Evolutionary conservation across 257 asterid genomes (phyloP).

Genomic region (Solanum sitiens): DNA sequence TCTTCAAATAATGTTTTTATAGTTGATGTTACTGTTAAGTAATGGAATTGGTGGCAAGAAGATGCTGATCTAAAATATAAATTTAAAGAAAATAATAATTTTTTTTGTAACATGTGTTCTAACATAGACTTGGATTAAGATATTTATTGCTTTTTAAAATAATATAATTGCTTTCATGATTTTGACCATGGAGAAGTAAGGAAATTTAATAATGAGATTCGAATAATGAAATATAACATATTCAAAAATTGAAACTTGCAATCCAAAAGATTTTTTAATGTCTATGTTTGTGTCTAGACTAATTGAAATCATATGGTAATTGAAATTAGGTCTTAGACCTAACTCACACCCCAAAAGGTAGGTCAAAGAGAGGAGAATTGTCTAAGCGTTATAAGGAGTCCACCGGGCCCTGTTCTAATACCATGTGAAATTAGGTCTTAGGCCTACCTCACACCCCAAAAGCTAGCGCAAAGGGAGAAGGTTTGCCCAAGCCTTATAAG

Average conservation of each 20-base stretch:
- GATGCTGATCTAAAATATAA: neutral
- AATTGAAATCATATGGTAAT: neutral
- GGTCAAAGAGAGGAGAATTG: too few relatives aligned
- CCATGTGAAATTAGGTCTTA: too few relatives aligned
- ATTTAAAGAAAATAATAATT: neutral
- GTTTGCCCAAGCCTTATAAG: too few relatives aligned
- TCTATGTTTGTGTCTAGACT: neutral
- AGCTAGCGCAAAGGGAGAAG: too few relatives aligned
- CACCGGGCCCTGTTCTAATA: too few relatives aligned
- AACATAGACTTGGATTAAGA: neutral
- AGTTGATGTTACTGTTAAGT: neutral
- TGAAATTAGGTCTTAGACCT: too few relatives aligned
- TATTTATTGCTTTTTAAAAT: neutral
- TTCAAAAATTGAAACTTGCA: neutral
- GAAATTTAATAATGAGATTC: neutral
- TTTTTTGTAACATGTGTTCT: neutral
- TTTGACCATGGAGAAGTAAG: neutral
- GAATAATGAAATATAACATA: neutral
- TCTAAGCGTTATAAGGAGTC: too few relatives aligned
- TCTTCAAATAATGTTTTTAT: neutral
- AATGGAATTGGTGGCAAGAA: neutral
- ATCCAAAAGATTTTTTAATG: neutral
- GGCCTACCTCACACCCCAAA: too few relatives aligned
- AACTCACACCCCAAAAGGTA: too few relatives aligned
- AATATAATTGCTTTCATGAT: neutral